A percentile compares a stretch with the other conserved stretches of the same genome.
Evolutionary conservation across 768 basidiomycete genomes (phyloP).

Genomic region (Trametes coccinea): DNA sequence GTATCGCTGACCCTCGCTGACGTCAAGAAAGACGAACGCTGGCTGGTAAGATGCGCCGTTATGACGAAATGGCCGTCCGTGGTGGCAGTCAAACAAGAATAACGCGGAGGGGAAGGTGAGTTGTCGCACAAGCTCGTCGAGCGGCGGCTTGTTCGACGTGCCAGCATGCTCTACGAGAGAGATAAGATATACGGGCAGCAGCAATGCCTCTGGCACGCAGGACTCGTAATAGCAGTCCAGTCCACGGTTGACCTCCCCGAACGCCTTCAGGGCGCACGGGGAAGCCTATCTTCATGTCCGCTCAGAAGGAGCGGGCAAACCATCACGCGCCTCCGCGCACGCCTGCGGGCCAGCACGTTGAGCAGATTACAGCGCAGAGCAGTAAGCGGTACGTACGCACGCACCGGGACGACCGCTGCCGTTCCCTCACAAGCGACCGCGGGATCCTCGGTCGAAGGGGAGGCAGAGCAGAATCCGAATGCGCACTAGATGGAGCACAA

Average conservation of each 20-base stretch:
- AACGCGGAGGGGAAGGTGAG: too few relatives aligned
- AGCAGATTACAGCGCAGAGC: too few relatives aligned
- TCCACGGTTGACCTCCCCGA: neutral
- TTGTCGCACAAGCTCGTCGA: too few relatives aligned
- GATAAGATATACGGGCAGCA: too few relatives aligned
- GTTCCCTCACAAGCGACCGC: neutral
- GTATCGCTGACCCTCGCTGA: neutral
- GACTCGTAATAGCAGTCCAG: neutral
- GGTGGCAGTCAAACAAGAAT: neutral
- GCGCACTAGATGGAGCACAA: neutral
- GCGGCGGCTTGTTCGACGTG: too few relatives aligned
- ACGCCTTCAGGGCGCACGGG: neutral
- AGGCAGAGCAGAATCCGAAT: neutral
- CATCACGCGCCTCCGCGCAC: neutral
- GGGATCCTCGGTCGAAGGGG: slow-evolving; percentile 17
- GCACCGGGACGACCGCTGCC: neutral
- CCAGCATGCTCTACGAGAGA: too few relatives aligned
- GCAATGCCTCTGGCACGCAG: too few relatives aligned
- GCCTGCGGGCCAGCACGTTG: neutral
- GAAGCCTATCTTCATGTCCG: slow-evolving; percentile 3
- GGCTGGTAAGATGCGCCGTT: neutral
- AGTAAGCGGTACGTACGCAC: neutral
- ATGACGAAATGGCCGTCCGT: neutral
- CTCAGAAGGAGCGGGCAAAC: neutral
- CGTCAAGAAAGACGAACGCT: neutral